A percentile compares a stretch with the other conserved stretches of the same genome.
These are phyloP conservation scores for Seiridium unicorne DNA, from an alignment of 2,329 filamentous ascomycete genomes.

Conservation along the genomic window DNA sequence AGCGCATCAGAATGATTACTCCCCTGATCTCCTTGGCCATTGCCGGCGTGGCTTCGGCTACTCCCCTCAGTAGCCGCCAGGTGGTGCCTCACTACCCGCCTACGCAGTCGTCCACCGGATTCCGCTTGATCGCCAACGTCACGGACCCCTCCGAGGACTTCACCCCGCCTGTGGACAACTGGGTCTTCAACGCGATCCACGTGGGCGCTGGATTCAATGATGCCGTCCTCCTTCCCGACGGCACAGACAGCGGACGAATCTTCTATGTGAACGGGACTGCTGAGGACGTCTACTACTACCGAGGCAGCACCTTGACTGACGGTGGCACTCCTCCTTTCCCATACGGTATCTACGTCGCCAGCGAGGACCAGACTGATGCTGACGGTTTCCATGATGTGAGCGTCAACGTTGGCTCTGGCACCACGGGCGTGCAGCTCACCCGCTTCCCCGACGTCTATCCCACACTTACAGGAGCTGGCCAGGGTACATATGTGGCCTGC, in stretches of 20 bases:
- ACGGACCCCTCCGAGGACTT: conserved; percentile 39
- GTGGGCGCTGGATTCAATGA: conserved; percentile 38
- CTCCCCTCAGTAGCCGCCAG: conserved; percentile 2
- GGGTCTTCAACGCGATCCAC: conserved; percentile 39
- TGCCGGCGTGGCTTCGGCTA: conserved; percentile 7
- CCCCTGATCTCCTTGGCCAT: not conserved
- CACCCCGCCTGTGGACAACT: conserved; percentile 37
- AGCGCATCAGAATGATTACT: not conserved
- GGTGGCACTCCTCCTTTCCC: conserved; percentile 37
- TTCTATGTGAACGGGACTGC: conserved; percentile 52
- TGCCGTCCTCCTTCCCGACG: conserved; percentile 30
- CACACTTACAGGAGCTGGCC: conserved; percentile 23
- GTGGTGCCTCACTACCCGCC: conserved; percentile 17
- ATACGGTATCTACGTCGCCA: conserved; percentile 31
- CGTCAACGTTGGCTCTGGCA: conserved; percentile 36
- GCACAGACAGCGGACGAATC: conserved; percentile 21
- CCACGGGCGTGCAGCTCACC: conserved; percentile 31
- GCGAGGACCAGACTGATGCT: conserved; percentile 16
- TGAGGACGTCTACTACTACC: conserved; percentile 26
- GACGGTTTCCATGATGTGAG: conserved; percentile 23
- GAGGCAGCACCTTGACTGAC: conserved; percentile 38
- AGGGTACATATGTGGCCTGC: conserved; percentile 41
- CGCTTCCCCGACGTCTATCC: conserved; percentile 33
- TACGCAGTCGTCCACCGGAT: conserved; percentile 24
- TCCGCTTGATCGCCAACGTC: conserved; percentile 44